These are phyloP conservation scores for Penicillium sp. DNA, from an alignment of 2,329 filamentous ascomycete species.

Conservation along the genomic window DNA sequence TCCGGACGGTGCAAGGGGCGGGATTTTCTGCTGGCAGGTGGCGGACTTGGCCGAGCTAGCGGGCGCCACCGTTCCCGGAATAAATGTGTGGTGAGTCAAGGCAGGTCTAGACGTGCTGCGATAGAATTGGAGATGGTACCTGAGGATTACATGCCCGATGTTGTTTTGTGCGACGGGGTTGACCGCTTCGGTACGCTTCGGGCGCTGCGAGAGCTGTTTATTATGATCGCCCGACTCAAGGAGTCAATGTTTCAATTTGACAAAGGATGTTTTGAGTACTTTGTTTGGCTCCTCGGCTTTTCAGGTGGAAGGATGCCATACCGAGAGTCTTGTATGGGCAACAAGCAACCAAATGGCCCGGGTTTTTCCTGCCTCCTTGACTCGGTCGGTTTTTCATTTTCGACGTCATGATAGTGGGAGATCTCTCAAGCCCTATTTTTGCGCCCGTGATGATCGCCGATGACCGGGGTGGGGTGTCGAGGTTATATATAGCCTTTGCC, in stretches of 20 bases:
- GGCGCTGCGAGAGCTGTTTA: not conserved
- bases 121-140: not conserved
- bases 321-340: not conserved
- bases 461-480: not conserved
- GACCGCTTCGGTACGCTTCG: not conserved
- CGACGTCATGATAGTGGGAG: not conserved
- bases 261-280: not conserved
- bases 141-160: not conserved
- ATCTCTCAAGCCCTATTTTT: not conserved
- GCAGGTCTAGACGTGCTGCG: not conserved
- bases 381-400: not conserved
- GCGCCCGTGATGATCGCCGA: not conserved
- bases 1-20: constrained; percentile 11
- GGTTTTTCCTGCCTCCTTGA: not conserved
- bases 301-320: not conserved
- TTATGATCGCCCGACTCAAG: not conserved
- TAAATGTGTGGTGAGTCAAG: constrained; percentile 14
- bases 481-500: not conserved
- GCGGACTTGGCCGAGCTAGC: constrained; percentile 14
- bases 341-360: not conserved
- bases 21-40: constrained; percentile 14
- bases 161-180: not conserved
- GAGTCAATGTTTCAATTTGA: not conserved
- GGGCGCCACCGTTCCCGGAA: constrained; percentile 20
- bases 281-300: not conserved